Percentiles rank a stretch among this genome's conserved stretches.
phyloP scores from a whole-genome alignment of 352 stramenopile species.

The Globisporangium carolinianum region DNA sequence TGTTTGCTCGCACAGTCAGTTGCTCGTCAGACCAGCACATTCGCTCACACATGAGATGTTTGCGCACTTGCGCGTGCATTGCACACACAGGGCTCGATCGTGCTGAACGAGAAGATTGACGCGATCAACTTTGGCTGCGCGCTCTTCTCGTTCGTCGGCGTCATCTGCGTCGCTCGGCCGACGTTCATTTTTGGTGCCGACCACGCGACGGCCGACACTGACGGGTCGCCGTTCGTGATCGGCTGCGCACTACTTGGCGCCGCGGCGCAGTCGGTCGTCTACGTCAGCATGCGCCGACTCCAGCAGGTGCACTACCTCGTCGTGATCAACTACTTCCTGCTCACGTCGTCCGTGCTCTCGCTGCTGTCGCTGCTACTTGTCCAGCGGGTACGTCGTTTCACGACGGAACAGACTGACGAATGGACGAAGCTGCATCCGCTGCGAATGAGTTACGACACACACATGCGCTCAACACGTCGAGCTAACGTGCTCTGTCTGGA shows the following conservation, averaged over 20 bases:
- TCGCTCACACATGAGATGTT: neutral
- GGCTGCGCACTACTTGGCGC: slow-evolving; percentile 20
- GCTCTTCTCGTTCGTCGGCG: slow-evolving; percentile 28
- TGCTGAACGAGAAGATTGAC: slow-evolving; percentile 30
- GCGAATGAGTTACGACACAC: too few relatives aligned
- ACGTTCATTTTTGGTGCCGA: slow-evolving; percentile 23
- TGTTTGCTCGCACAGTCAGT: too few relatives aligned
- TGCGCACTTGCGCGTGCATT: neutral
- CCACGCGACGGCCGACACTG: slow-evolving; percentile 5
- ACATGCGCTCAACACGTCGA: too few relatives aligned
- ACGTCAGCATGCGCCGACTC: slow-evolving; percentile 25
- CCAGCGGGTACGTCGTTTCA: slow-evolving; percentile 11
- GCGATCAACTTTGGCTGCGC: slow-evolving; percentile 21
- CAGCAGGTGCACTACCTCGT: slow-evolving; percentile 29
- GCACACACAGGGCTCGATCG: slow-evolving; percentile 16
- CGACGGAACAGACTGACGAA: too few relatives aligned
- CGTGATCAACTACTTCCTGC: slow-evolving; percentile 35
- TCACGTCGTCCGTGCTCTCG: slow-evolving; percentile 24
- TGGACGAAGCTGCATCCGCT: too few relatives aligned
- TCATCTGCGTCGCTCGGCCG: slow-evolving; percentile 27
- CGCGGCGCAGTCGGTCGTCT: slow-evolving; percentile 17
- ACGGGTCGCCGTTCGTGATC: slow-evolving; percentile 21
- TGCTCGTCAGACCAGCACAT: neutral
- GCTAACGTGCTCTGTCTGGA: too few relatives aligned
- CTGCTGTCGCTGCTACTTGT: slow-evolving; percentile 19